A percentile compares a stretch with the other conserved stretches of the same genome.
phyloP scores from a whole-genome alignment of 1,284 basidiomycete genomes.

The Earliella scabrosa region DNA sequence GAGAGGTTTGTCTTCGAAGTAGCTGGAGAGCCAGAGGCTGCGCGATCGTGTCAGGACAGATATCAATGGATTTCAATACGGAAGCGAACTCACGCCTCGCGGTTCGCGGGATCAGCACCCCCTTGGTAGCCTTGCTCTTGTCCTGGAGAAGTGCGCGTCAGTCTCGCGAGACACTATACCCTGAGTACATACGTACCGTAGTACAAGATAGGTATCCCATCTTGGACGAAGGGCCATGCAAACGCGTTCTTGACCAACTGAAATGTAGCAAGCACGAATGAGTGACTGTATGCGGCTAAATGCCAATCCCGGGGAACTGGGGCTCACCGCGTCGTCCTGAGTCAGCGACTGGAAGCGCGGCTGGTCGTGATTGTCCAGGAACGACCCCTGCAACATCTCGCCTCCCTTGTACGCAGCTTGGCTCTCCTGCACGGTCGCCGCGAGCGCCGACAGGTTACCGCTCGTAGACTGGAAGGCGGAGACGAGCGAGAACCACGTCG shows the following conservation, averaged over 20 bases:
- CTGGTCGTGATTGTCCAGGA: conserved; percentile 85
- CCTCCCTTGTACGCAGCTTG: conserved; percentile 54
- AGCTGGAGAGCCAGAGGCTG: conserved; percentile 63
- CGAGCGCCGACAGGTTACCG: conserved; percentile 63
- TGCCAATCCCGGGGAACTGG: background rate
- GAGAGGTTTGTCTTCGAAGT: conserved; percentile 51
- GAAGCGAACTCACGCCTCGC: conserved; percentile 55
- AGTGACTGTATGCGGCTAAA: conserved; percentile 28
- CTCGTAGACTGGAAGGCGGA: conserved; percentile 66
- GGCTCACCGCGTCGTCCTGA: conserved; percentile 61
- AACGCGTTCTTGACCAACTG: conserved; percentile 34
- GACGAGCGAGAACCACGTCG: conserved; percentile 69
- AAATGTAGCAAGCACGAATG: too few relatives aligned
- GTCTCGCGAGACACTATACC: conserved; percentile 27
- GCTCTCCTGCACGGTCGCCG: conserved; percentile 53
- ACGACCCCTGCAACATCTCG: conserved; percentile 57
- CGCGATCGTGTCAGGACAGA: conserved; percentile 1
- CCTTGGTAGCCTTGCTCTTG: conserved; percentile 38
- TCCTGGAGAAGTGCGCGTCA: conserved; percentile 12
- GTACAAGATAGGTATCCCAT: conserved; percentile 78
- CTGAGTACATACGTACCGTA: conserved; percentile 49
- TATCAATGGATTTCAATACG: background rate
- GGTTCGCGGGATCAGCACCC: conserved; percentile 51
- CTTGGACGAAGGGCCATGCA: conserved; percentile 48
- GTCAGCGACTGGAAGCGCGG: conserved; percentile 72